Conservation (phyloP, 139 green algal species). For the Trebouxia sp. region DNA sequence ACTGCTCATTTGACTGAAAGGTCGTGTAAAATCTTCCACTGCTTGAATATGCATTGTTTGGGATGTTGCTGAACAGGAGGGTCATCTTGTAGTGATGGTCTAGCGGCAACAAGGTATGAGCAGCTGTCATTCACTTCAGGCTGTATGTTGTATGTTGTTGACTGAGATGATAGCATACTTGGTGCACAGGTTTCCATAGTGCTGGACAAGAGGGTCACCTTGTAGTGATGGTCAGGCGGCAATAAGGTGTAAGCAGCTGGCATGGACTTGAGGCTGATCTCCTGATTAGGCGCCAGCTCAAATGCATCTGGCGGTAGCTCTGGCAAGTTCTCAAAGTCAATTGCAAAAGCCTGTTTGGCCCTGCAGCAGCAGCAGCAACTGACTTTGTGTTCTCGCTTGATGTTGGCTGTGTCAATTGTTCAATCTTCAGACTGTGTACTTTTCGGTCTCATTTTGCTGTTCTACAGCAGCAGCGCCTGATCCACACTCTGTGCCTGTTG, state of each 20-base stretch:
- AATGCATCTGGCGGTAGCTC: constrained; percentile 37
- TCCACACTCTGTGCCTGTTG: too few relatives aligned
- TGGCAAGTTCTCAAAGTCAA: constrained; percentile 77
- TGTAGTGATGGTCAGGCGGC: constrained; percentile 73
- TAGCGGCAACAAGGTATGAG: constrained; percentile 70
- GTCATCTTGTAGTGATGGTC: constrained; percentile 69
- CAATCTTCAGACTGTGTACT: too few relatives aligned
- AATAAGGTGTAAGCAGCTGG: constrained; percentile 59
- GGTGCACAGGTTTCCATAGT: neutral
- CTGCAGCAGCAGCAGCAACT: too few relatives aligned
- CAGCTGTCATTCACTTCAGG: neutral
- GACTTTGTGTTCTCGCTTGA: too few relatives aligned
- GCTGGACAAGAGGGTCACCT: constrained; percentile 33
- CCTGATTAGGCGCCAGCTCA: constrained; percentile 5
- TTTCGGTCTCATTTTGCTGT: too few relatives aligned
- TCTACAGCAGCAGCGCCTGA: too few relatives aligned
- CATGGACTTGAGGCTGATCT: constrained; percentile 31
- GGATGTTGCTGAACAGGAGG: neutral
- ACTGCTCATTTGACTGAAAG: too few relatives aligned
- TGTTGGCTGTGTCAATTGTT: too few relatives aligned
- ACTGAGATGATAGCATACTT: too few relatives aligned
- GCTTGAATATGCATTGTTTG: too few relatives aligned
- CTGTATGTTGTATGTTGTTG: too few relatives aligned
- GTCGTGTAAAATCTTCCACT: too few relatives aligned
- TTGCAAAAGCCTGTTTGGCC: constrained; percentile 14